Conservation (phyloP, 2,329 filamentous ascomycete genomes). For the Malbranchea zuffiana region DNA sequence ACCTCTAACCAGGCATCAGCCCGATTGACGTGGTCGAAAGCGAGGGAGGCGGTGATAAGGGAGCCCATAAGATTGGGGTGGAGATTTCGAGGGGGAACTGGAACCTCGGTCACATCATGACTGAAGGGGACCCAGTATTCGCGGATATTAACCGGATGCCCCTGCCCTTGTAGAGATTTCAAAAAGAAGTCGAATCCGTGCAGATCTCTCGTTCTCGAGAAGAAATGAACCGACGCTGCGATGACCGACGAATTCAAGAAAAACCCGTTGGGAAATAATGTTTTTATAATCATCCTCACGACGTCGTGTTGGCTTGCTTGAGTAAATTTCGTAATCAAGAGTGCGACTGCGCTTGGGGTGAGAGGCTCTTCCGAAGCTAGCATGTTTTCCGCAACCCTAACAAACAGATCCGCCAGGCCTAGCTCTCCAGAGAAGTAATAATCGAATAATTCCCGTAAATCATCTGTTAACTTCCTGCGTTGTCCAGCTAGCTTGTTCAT, state of each 20-base stretch:
- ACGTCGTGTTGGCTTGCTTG: conserved; percentile 32
- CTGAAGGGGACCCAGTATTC: conserved; percentile 12
- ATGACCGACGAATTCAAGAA: conserved; percentile 27
- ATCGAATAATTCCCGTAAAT: conserved; percentile 22
- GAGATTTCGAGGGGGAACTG: conserved; percentile 27
- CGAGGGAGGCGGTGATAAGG: conserved; percentile 29
- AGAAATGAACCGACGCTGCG: conserved; percentile 28
- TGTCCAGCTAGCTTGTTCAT: conserved; percentile 20
- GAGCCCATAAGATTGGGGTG: conserved; percentile 25
- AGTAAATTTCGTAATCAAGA: conserved; percentile 30
- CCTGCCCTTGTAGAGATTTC: conserved; percentile 26
- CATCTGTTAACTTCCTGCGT: conserved; percentile 22
- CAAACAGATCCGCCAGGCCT: conserved; percentile 27
- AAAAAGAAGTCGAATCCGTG: conserved; percentile 33
- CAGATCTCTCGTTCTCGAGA: conserved; percentile 31
- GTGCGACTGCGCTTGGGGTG: conserved; percentile 23
- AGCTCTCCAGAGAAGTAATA: conserved; percentile 23
- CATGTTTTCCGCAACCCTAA: conserved; percentile 28
- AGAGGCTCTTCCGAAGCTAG: conserved; percentile 28
- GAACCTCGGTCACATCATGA: conserved; percentile 29
- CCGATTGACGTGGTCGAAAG: conserved; percentile 32
- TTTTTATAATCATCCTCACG: conserved; percentile 28
- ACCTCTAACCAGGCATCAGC: conserved; percentile 33
- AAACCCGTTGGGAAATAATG: conserved; percentile 30
- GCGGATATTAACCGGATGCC: conserved; percentile 25